Evolutionary conservation across 1,139 yeast genomes (phyloP).

Genomic region (Saccharomyces hybrid): DNA sequence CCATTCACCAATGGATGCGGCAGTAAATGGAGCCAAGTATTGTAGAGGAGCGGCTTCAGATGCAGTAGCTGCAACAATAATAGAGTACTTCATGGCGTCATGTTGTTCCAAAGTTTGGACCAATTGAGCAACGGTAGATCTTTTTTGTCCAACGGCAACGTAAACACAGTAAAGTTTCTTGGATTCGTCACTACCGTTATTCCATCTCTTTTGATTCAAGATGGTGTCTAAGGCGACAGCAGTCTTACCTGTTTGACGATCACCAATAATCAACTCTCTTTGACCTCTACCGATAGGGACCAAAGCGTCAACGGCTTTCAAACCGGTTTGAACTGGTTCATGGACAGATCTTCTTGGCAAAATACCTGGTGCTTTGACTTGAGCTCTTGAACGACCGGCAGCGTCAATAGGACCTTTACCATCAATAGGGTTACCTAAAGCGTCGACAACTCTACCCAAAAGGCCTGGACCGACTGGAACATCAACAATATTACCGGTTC

Average conservation of each 20-base stretch:
- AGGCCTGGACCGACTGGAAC: conserved; percentile 98
- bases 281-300: conserved; percentile 99
- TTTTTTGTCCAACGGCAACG: conserved; percentile 99
- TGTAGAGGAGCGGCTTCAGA: conserved; percentile 99
- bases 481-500: conserved; percentile 99
- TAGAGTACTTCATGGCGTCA: conserved; percentile 96
- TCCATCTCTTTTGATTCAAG: conserved; percentile 99
- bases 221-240: conserved; percentile 98
- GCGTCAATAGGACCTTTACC: conserved; percentile 98
- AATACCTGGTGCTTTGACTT: conserved; percentile 99
- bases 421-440: conserved; percentile 98
- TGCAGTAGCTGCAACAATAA: conserved; percentile 99
- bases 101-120: conserved; percentile 98
- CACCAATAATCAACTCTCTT: conserved; percentile 99
- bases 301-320: conserved; percentile 97
- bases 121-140: conserved; percentile 99
- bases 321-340: conserved; percentile 99
- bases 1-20: conserved; percentile 99
- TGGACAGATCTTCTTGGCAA: conserved; percentile 97
- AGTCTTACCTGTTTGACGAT: conserved; percentile 99
- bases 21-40: conserved; percentile 99
- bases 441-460: conserved; percentile 99
- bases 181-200: conserved; percentile 85
- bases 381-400: conserved; percentile 85
- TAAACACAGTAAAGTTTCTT: conserved; percentile 99